A percentile compares a stretch with the other conserved stretches of the same genome.
phyloP scores from a whole-genome alignment of 2,329 filamentous ascomycete genomes.

The Aspergillus sclerotialis region DNA sequence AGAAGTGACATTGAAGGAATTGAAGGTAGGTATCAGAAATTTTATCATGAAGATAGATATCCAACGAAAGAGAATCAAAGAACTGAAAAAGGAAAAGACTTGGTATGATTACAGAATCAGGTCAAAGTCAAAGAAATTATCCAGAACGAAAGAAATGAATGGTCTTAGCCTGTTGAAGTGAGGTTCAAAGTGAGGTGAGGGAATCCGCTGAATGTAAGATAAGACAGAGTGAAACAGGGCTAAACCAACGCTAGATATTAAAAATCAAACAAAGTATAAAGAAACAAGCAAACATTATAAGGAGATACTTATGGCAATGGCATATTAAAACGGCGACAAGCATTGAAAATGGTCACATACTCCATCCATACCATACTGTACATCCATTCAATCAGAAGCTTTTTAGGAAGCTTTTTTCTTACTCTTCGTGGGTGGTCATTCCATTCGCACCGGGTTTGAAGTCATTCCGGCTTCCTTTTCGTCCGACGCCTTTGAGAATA shows the following conservation, averaged over 20 bases:
- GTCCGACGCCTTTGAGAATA: conserved; percentile 62
- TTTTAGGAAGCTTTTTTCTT: too few relatives aligned
- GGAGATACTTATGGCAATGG: too few relatives aligned
- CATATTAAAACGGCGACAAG: too few relatives aligned
- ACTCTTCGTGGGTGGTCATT: conserved; percentile 31
- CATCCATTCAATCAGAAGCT: too few relatives aligned
- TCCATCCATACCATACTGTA: too few relatives aligned
- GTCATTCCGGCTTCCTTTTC: conserved; percentile 56
- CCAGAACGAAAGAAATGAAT: conserved; percentile 5
- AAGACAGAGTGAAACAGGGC: conserved; percentile 1
- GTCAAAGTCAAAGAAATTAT: conserved; percentile 7
- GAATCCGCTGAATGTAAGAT: conserved; percentile 13
- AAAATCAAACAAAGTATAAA: too few relatives aligned
- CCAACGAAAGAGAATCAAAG: conserved; percentile 1
- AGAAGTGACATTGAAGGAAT: too few relatives aligned
- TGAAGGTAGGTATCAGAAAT: not conserved
- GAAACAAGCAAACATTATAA: too few relatives aligned
- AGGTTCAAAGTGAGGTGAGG: conserved; percentile 1
- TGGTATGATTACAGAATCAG: conserved; percentile 4
- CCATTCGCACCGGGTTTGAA: conserved; percentile 26
- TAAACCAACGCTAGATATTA: conserved; percentile 3
- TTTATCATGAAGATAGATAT: conserved; percentile 4
- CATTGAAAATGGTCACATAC: too few relatives aligned
- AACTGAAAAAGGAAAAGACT: conserved; percentile 3
- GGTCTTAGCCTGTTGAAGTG: conserved; percentile 1